These are phyloP conservation scores for Iris pallida DNA, from an alignment of 116 monocot genomes.

Conservation along the genomic window DNA sequence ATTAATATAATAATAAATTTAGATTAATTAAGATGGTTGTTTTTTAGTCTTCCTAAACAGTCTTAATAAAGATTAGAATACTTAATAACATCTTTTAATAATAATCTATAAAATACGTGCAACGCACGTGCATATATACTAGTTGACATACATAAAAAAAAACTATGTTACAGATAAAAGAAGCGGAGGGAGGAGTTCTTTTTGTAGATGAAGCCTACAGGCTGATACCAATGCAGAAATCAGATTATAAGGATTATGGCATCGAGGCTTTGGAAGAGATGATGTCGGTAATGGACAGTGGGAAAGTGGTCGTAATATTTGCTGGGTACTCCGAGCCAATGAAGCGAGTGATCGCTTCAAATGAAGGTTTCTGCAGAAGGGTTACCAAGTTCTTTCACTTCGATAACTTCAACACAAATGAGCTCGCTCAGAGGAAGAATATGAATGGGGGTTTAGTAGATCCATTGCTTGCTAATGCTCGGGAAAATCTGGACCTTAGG, in stretches of 20 bases:
- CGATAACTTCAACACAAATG: constrained; percentile 58
- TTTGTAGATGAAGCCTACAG: constrained; percentile 96
- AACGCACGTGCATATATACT: no score
- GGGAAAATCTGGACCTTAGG: constrained; percentile 79
- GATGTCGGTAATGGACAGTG: constrained; percentile 95
- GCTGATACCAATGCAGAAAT: constrained; percentile 83
- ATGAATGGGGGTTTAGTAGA: constrained; percentile 91
- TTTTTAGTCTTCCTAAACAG: no score
- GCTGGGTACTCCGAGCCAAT: constrained; percentile 93
- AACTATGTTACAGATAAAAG: constrained; percentile 52
- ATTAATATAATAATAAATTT: no score
- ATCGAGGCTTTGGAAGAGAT: constrained; percentile 92
- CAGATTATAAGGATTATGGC: constrained; percentile 93
- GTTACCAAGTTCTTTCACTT: constrained; percentile 93
- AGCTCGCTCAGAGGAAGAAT: constrained; percentile 68
- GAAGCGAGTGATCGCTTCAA: constrained; percentile 81
- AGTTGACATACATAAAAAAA: no score
- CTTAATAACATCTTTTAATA: no score
- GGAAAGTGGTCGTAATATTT: constrained; percentile 81
- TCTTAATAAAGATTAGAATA: no score
- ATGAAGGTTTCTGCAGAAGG: constrained; percentile 88
- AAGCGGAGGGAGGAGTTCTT: constrained; percentile 91
- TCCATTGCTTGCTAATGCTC: constrained; percentile 67
- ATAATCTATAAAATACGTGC: no score
- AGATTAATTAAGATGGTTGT: no score